A percentile compares a stretch with the other conserved stretches of the same genome.
phyloP scores from a whole-genome alignment of 228 moss, liverwort and hornwort genomes.

The Sphagnum fallax region DNA sequence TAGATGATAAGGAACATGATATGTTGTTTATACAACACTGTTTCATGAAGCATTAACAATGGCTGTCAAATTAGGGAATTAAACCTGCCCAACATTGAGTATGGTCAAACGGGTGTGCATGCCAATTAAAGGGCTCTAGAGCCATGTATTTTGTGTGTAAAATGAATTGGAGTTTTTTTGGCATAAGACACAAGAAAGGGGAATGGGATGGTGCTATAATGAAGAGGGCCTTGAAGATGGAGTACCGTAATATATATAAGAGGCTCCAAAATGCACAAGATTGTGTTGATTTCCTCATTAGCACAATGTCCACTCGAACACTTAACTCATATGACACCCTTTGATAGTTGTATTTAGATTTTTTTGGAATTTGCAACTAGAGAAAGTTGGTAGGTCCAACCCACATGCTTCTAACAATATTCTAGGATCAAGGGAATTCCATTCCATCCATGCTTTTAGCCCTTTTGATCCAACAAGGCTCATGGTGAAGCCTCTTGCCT shows the following conservation, averaged over 20 bases:
- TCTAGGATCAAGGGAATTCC: no score
- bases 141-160: neutral
- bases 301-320: no score
- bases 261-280: slow-evolving; percentile 1
- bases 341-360: no score
- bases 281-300: no score
- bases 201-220: slow-evolving; percentile 1
- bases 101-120: neutral
- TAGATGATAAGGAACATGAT: neutral
- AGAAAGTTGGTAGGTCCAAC: no score
- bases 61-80: neutral
- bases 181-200: neutral
- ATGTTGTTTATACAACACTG: slow-evolving; percentile 2
- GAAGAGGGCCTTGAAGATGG: neutral
- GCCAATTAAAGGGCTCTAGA: neutral
- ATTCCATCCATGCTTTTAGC: no score
- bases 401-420: no score
- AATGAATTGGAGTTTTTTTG: neutral
- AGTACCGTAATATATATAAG: neutral
- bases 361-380: no score
- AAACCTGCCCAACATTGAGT: neutral
- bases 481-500: no score
- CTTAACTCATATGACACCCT: no score
- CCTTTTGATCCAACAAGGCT: no score
- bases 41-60: neutral